Percentiles rank a stretch among this genome's conserved stretches.
Conservation (phyloP, 805 yeast species). For the Candida railenensis region DNA sequence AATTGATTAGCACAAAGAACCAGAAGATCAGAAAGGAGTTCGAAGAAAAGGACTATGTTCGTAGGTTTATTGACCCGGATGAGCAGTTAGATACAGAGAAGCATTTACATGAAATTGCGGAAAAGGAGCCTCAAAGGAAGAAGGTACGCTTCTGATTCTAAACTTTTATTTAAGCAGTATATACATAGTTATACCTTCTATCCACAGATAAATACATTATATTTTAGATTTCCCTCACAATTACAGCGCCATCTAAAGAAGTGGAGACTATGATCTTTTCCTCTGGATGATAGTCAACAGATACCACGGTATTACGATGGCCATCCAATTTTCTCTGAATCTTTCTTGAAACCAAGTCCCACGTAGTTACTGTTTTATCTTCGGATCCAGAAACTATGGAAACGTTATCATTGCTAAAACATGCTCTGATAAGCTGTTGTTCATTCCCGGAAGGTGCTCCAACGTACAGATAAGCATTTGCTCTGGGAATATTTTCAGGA, state of each 20-base stretch:
- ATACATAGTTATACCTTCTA: not conserved
- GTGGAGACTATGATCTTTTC: conserved; percentile 43
- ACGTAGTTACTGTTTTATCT: conserved; percentile 55
- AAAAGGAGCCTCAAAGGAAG: conserved; percentile 8
- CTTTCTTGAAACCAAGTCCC: conserved; percentile 57
- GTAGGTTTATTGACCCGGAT: conserved; percentile 11
- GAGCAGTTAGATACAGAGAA: not conserved
- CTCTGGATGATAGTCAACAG: conserved; percentile 53
- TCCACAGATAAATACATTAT: not conserved
- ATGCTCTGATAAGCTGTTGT: conserved; percentile 48
- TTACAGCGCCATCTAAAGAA: conserved; percentile 56
- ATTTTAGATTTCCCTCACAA: conserved; percentile 40
- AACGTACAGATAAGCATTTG: conserved; percentile 48
- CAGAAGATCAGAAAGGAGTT: conserved; percentile 18
- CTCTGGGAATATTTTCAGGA: conserved; percentile 37
- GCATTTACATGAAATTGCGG: not conserved
- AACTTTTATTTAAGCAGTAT: not conserved
- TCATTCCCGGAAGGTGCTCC: conserved; percentile 60
- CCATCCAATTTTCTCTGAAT: conserved; percentile 53
- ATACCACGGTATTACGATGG: conserved; percentile 61
- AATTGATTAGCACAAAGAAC: conserved; percentile 20
- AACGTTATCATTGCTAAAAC: conserved; percentile 42
- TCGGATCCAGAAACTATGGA: conserved; percentile 58
- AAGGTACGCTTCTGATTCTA: conserved; percentile 14
- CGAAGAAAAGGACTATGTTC: conserved; percentile 18